These are phyloP conservation scores for Scutellaria minor DNA, from an alignment of 257 asterid genomes.

Conservation along the genomic window DNA sequence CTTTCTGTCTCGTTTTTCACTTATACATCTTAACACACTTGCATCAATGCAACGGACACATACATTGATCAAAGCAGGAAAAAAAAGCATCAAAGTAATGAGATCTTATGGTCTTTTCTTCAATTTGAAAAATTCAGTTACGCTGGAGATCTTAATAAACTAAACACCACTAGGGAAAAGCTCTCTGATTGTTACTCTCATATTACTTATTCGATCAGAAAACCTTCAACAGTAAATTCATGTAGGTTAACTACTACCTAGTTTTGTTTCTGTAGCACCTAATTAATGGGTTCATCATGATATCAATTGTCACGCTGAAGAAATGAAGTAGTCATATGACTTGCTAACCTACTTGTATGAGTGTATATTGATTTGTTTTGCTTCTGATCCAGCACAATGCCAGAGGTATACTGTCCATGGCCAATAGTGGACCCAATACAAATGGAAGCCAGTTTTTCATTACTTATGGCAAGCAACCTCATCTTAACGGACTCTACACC, in stretches of 20 bases:
- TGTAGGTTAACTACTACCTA: neutral
- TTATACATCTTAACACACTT: neutral
- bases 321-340: conserved; percentile 15
- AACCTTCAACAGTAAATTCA: conserved; percentile 14
- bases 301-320: neutral
- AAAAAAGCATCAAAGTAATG: neutral
- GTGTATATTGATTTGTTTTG: conserved; percentile 9
- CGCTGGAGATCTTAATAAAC: conserved; percentile 2
- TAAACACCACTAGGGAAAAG: neutral
- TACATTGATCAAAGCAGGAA: too few species aligned
- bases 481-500: conserved; percentile 88
- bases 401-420: conserved; percentile 94
- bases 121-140: conserved; percentile 6
- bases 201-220: neutral
- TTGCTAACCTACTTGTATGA: neutral
- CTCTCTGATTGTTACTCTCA: conserved; percentile 19
- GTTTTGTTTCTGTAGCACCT: conserved; percentile 5
- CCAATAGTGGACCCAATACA: conserved; percentile 94
- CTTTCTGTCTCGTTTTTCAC: conserved; percentile 25
- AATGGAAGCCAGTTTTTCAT: conserved; percentile 98
- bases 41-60: neutral
- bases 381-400: conserved; percentile 82
- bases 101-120: neutral
- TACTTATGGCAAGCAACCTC: conserved; percentile 83
- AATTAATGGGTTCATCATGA: neutral